Base-by-base conservation (phyloP, 352 stramenopile genomes). In the Phytopythium sindhum region DNA sequence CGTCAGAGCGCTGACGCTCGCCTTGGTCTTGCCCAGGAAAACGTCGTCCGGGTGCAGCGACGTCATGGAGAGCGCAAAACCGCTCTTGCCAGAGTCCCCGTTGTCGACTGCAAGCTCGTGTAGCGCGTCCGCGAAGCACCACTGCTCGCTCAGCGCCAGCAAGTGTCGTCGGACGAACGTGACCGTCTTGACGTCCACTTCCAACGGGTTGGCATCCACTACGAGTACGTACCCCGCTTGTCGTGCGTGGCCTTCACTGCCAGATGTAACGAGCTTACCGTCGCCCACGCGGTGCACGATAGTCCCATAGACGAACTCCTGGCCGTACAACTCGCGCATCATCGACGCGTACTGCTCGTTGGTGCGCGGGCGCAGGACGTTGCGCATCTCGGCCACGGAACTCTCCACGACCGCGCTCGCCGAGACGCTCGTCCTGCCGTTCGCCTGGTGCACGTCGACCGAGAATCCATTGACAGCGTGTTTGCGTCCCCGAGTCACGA, bases 121-220 rank as follows among this genome's bases (percentile, higher is more conserved):
- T 3, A 73, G 51, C 11, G 65, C 67, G 63, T 66, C 71, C 19
- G 84, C 71, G 47, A 73, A 84, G 53, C 67, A 81, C 76, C 74
- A 85, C 56, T 87, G 72, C 42, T 87, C 75, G 61, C 75, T 80
- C 56, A 67, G 72, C 29, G 69, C 68, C 28, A 87, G 70, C 54
- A 80, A 54, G 60, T 80, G 72, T 12, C 75, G 57, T 35, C 75
- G 77, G 14, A 66, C 66, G 60, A 87, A 84, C 59, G 70, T 82
- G n/a, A 66, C 74, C 3, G 76, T 87, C 66, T 78, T 72, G 41
- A 78, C 72, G 47, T 70, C 74, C 63, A 80, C 28, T 35, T 73
- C 61, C 41, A 66, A 65, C 37, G 44, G 35, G 8, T 42, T 64
- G 19, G 39, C n/a, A 17, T 35, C 45, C 26, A 63, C 37, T 31